Percentiles rank a stretch among this genome's conserved stretches.
phyloP scores from a whole-genome alignment of 179 eudicot genomes.

The Silene vulgaris region DNA sequence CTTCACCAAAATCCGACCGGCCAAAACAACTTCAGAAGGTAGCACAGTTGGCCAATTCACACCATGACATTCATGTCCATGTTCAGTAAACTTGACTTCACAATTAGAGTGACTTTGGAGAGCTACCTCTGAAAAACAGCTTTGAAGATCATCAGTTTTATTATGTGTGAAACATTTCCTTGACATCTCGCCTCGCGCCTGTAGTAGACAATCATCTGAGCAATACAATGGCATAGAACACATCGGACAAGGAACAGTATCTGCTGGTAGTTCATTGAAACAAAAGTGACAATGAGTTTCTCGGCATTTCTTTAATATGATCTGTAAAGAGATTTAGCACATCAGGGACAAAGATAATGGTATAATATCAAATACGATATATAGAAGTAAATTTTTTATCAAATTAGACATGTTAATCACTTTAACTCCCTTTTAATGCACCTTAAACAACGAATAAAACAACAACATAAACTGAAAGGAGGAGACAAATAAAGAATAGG shows the following conservation, averaged over 20 bases:
- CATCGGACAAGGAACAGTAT: conserved; percentile 64
- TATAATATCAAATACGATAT: neutral
- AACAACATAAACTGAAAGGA: neutral
- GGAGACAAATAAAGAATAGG: neutral
- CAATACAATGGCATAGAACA: conserved; percentile 81
- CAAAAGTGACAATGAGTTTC: conserved; percentile 93
- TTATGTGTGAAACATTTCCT: conserved; percentile 20
- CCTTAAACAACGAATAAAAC: neutral
- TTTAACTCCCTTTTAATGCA: neutral
- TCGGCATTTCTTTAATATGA: conserved; percentile 68
- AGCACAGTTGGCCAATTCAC: conserved; percentile 81
- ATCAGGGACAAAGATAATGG: conserved; percentile 16
- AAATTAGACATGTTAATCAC: neutral
- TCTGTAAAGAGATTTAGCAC: conserved; percentile 40
- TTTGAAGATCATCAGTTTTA: conserved; percentile 46
- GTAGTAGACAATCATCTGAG: conserved; percentile 55
- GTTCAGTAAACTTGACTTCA: conserved; percentile 46
- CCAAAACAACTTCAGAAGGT: conserved; percentile 78
- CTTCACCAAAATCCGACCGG: conserved; percentile 70
- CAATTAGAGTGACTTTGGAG: conserved; percentile 28
- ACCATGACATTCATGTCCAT: conserved; percentile 78
- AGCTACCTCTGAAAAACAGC: conserved; percentile 43
- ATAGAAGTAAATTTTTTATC: neutral
- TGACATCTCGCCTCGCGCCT: conserved; percentile 50
- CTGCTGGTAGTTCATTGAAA: conserved; percentile 70